Percentiles rank a stretch among this genome's conserved stretches.
Conservation (phyloP, 306 rosid species). For the Begonia fuchsioides region DNA sequence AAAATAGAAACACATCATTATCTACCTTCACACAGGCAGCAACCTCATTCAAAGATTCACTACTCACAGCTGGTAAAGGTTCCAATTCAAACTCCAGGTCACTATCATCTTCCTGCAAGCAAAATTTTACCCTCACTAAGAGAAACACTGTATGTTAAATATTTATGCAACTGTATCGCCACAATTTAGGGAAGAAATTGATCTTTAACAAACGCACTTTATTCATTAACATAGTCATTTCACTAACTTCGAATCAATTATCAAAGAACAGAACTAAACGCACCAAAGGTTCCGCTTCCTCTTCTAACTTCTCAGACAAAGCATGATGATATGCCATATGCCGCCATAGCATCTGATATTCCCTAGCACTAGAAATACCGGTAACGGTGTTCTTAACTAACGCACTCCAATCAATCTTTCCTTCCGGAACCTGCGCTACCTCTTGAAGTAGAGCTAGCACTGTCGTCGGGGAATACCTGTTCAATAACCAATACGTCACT, state of each 20-base stretch:
- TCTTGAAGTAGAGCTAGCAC: constrained; percentile 63
- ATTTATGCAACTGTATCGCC: too few species aligned
- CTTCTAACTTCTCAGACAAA: constrained; percentile 25
- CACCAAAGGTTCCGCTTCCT: constrained; percentile 48
- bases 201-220: too few species aligned
- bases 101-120: constrained; percentile 93
- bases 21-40: constrained; percentile 77
- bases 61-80: constrained; percentile 32
- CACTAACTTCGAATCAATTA: too few species aligned
- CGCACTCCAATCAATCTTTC: constrained; percentile 64
- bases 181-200: too few species aligned
- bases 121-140: too few species aligned
- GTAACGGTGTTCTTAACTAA: constrained; percentile 54
- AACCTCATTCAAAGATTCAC: constrained; percentile 52
- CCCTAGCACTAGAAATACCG: constrained; percentile 71
- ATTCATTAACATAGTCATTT: too few species aligned
- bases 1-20: too few species aligned
- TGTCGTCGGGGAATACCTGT: constrained; percentile 42
- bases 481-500: constrained; percentile 1
- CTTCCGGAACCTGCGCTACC: constrained; percentile 24
- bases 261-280: constrained; percentile 7
- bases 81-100: constrained; percentile 71
- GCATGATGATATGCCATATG: constrained; percentile 60
- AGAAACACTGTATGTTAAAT: too few species aligned
- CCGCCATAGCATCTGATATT: constrained; percentile 90